These are phyloP conservation scores for Alternaria arborescens DNA, from an alignment of 2,329 filamentous ascomycete genomes.

Conservation along the genomic window DNA sequence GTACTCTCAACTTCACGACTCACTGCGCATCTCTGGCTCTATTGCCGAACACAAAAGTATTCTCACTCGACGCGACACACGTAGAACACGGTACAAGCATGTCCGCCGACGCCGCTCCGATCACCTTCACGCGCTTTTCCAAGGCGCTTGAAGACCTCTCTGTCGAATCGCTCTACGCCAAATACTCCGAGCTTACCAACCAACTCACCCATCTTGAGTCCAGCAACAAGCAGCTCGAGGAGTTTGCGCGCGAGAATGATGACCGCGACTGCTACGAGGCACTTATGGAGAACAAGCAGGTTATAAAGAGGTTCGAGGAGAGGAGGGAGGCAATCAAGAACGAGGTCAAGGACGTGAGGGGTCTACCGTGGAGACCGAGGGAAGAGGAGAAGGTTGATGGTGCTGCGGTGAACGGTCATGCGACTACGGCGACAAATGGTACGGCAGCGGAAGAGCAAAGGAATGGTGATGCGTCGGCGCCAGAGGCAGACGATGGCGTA, in stretches of 20 bases:
- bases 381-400: constrained; percentile 24
- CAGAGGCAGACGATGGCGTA: constrained; percentile 3
- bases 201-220: constrained; percentile 76
- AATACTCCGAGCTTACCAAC: constrained; percentile 79
- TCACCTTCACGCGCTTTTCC: constrained; percentile 70
- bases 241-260: constrained; percentile 61
- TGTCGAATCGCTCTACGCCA: constrained; percentile 72
- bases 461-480: not conserved
- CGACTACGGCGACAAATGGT: not conserved
- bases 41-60: not conserved
- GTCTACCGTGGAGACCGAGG: constrained; percentile 60
- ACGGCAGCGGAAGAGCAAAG: not conserved
- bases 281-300: constrained; percentile 73
- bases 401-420: not conserved
- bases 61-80: not conserved
- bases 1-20: not conserved
- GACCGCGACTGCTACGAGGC: constrained; percentile 78
- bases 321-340: constrained; percentile 69
- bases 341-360: constrained; percentile 70
- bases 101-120: constrained; percentile 70
- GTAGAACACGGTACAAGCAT: constrained; percentile 52
- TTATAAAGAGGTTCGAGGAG: constrained; percentile 73
- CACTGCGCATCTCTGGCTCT: not conserved
- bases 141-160: constrained; percentile 73
- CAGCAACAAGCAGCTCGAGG: constrained; percentile 76